Evolutionary conservation across 192 early-diverging fungal species (phyloP), one percentile per base, ranked within the genome.

Genomic region (Piromyces sp.): DNA sequence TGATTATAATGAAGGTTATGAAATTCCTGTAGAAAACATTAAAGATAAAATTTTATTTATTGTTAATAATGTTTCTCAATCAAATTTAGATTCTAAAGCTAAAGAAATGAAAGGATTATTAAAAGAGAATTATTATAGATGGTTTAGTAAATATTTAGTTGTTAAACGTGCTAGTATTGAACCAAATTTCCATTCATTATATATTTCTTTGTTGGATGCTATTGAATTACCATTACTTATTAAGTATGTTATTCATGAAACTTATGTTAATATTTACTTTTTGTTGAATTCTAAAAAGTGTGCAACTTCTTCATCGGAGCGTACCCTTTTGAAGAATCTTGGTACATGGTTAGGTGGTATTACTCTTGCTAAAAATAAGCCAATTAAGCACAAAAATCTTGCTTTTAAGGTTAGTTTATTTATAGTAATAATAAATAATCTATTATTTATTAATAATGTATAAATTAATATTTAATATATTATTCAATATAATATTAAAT

Each of bases 261-360:
- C 97, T 9, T 94, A 92, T 81, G 88, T 89, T 30, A 96, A 95
- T 84, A 96, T 97, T 83, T 89, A 92, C 40, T 91, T 94, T 13
- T 86, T 99, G 78, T 89, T 99, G 38, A 97, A 98, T 82, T 95
- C 96, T 2, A 95, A 97, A 84, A 95, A 95, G 79, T 97, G 96
- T 5, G 89, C 97, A 30, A 93, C 92, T 80, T 96, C 94, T 37
- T 95, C 95, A 0, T 90, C 92, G 29, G 98, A 99, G 82, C 89
- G 97, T 16, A 92, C 93, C 17, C 88, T 96, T 51, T 86, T 99
- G 30, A 99, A 99, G 87, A 99, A 97, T 85, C 86, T 99, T 51
- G 98, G 98, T 30, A 92, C 96, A 13, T 99, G 98, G 98, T 91
- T 99, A 26, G 98, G 98, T 58, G 92, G 92, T n/a, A 91, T 98